Evolutionary conservation across 192 early-diverging fungal genomes (phyloP).

Genomic region (Rhizophagus clarus): DNA sequence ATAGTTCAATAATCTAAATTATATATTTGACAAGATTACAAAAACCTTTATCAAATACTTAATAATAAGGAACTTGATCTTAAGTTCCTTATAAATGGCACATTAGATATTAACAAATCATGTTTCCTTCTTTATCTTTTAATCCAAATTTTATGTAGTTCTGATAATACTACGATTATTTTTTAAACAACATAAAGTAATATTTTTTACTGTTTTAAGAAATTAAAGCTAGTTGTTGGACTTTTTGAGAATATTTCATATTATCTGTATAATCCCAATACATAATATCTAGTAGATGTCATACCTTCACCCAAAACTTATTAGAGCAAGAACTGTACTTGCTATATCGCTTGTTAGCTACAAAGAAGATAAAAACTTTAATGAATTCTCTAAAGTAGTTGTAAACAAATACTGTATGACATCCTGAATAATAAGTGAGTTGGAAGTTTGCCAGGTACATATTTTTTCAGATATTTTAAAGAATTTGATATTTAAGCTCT

Average conservation of each 20-base stretch:
- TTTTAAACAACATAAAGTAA: neutral
- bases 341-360: neutral
- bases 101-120: constrained; percentile 13
- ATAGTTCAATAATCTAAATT: neutral
- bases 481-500: constrained; percentile 14
- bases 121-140: constrained; percentile 16
- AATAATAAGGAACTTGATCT: neutral
- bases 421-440: constrained; percentile 15
- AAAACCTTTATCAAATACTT: constrained; percentile 2
- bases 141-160: neutral
- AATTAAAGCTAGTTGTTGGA: neutral
- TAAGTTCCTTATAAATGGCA: constrained; percentile 17
- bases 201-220: neutral
- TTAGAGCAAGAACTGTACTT: neutral
- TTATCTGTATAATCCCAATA: neutral
- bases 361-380: neutral
- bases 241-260: neutral
- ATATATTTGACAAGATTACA: constrained; percentile 20
- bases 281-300: neutral
- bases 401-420: constrained; percentile 11
- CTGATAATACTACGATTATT: neutral
- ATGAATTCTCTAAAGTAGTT: constrained; percentile 10
- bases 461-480: neutral
- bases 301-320: too few relatives aligned
- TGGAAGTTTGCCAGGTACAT: neutral